Base-by-base conservation (phyloP, 1,284 basidiomycete species). In the Ustilago crameri region DNA sequence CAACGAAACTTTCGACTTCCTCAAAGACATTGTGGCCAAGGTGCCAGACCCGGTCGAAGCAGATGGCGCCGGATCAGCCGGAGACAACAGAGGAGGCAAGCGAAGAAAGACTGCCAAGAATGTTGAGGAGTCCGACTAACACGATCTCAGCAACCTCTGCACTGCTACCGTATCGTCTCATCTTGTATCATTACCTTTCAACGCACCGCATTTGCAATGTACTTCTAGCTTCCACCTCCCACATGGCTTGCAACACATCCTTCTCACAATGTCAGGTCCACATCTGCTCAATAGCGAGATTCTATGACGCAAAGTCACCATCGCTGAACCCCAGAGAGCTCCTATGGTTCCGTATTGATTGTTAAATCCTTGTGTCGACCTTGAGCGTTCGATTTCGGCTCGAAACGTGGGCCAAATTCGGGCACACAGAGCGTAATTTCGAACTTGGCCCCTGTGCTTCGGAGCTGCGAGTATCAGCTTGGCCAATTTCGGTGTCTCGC, bases 1-100 rank as follows among this genome's bases (percentile, higher is more conserved):
- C 10, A 92, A 90, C 32, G 90, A 94, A 65, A 91, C 90, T 85
- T 90, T 98, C 67, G 95, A 98, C 84, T 98, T 98, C 84, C 87
- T 98, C 45, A 93, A 93, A 81, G 95, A 98, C 80, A 90, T 97
- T 55, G 93, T 97, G n/a, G 90, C 91, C 79, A 86, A 87, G 43
- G 90, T 97, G 2, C 91, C 93, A 0, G 95, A 98, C 84, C 93
- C 94, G 0, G 91, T 91, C 42, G 78, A 80, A 50, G 66, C 68
- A 22, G 69, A 65, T 15, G 32, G 35, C 10, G 12, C 50, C 15
- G 42, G 41, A 24, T 51, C 40, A n/a, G 49, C 53, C 3, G 72
- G 66, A 3, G 72, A 71, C 27, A 60, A 57, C 24, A 51, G 74
- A 9, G 68, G 71, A 8, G 59, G 59, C 17, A 78, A 78, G 47